Evolutionary conservation across 2,329 filamentous ascomycete species (phyloP), one percentile per base, ranked within the genome.

Genomic region (Phaeoacremonium minimum): DNA sequence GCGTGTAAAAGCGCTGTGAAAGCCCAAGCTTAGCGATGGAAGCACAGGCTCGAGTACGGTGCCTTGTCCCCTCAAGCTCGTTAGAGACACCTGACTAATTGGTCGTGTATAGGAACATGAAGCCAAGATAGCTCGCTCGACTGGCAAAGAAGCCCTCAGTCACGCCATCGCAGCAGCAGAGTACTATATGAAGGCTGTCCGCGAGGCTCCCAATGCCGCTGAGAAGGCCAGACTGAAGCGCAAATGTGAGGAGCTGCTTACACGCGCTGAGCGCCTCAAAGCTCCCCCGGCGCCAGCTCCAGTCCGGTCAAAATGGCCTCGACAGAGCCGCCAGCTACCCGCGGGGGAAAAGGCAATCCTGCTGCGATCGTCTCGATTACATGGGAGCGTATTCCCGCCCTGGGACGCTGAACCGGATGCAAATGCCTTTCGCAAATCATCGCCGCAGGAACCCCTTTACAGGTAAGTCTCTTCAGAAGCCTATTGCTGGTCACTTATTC

Each of bases 341-440:
- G 84, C 74, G 5, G 70, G 72, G 13, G 89, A 95, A 58, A 74
- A 89, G 51, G 82, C 85, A 18, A 80, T 96, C 34, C 61, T 97
- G 7, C 67, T 86, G 2, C 80, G 83, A 52, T 80, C 83, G 4
- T 93, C 90, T 5, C 83, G 80, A 37, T 71, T 98, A 15, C 87
- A 95, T 54, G 87, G 85, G 1, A 85, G 81, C 51, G 72, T 84
- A 15, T 97, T 95, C 47, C 88, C 85, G 9, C 88, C 86, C 0
- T 98, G 93, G 93, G 75, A 75, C n/a, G 61, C 60, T 3, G 67
- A 79, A 18, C 83, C 87, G 1, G 55, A 60, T 4, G 57, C 73
- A 1, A 58, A 70, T 5, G 77, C 85, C 18, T 95, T 96, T 47
- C 58, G 69, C 19, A 58, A 71, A 18, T 47, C 55, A 6, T 56